A percentile compares a stretch with the other conserved stretches of the same genome.
phyloP scores from a whole-genome alignment of 805 yeast species.

The Diddensiella caesifluorescens region DNA sequence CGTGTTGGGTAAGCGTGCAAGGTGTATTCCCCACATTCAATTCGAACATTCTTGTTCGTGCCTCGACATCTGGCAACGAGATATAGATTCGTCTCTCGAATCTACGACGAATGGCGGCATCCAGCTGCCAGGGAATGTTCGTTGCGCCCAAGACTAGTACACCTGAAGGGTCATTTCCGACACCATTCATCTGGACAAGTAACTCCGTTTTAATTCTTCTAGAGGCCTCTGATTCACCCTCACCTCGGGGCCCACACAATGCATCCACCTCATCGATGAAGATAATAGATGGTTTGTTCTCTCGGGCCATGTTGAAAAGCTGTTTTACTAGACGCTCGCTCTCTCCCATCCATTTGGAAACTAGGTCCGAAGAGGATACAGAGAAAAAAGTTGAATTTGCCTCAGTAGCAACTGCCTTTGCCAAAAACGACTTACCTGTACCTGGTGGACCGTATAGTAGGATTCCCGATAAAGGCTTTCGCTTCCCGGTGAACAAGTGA shows the following conservation, averaged over 20 bases:
- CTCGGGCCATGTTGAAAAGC: slow-evolving; percentile 92
- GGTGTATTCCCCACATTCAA: slow-evolving; percentile 89
- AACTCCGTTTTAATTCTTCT: slow-evolving; percentile 94
- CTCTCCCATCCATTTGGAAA: slow-evolving; percentile 99
- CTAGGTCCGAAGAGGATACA: slow-evolving; percentile 92
- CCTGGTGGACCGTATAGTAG: slow-evolving; percentile 92
- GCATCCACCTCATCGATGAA: slow-evolving; percentile 99
- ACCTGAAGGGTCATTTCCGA: slow-evolving; percentile 89
- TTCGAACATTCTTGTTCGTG: slow-evolving; percentile 90
- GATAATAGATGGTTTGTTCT: slow-evolving; percentile 89
- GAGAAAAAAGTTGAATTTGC: slow-evolving; percentile 96
- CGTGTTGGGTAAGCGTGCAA: slow-evolving; percentile 66
- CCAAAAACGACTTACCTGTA: slow-evolving; percentile 94
- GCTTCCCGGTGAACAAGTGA: slow-evolving; percentile 87
- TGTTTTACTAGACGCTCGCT: slow-evolving; percentile 94
- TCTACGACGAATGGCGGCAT: slow-evolving; percentile 94
- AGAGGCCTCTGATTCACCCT: slow-evolving; percentile 94
- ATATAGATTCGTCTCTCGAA: slow-evolving; percentile 94
- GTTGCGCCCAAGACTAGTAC: slow-evolving; percentile 96
- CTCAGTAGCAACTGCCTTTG: slow-evolving; percentile 98
- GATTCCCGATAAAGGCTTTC: slow-evolving; percentile 90
- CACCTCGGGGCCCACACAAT: slow-evolving; percentile 95
- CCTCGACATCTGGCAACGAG: slow-evolving; percentile 89
- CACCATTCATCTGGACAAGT: slow-evolving; percentile 98
- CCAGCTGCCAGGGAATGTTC: slow-evolving; percentile 98